Evolutionary conservation across 2,329 filamentous ascomycete species (phyloP), one percentile per base, ranked within the genome.

Genomic region (Byssoonygena ceratinophila): DNA sequence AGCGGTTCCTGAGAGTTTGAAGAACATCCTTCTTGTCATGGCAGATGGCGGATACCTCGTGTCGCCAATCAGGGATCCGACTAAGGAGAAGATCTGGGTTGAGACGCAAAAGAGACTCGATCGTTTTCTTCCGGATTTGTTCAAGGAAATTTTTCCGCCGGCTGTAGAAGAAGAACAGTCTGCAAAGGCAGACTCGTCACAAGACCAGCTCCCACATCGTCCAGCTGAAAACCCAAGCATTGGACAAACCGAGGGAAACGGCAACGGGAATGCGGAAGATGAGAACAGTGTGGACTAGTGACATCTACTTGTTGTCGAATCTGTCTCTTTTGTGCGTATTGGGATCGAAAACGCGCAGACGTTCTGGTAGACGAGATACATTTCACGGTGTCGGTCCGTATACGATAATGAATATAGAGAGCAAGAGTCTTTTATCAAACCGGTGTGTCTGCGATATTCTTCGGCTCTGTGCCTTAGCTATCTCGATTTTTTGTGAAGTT

Each of bases 11-110:
- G 92, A 98, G 69, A 92, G 88, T 59, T 74, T 98, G 54, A 98
- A 98, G 71, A 98, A 98, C 59, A 89, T 97, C 49, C 74, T 97
- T 22, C 76, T 98, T 8, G 92, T 98, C 62, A 95, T 98, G 89
- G 83, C 86, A 4, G 92, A 84, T 65, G 90, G 85, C 47, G 90
- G 86, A 32, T 90, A 87, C 61, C 78, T 98, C 4, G 82, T 87
- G 0, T 79, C 86, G 1, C 87, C 87, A 3, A 64, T 65, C 6
- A 68, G 75, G 47, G 72, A 77, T 37, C 59, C 66, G n/a, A 64
- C 59, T 56, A 75, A 78, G 56, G 73, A 75, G 56, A 68, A 74
- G 59, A 66, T 83, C 34, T 84, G 81, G 81, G 66, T 65, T 5
- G 80, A 83, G 67, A 83, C 80, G 11, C 76, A 74, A 66, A 78